A percentile compares a stretch with the other conserved stretches of the same genome.
These are phyloP conservation scores for Sphaerulina musiva DNA, from an alignment of 2,329 filamentous ascomycete genomes.

Conservation along the genomic window DNA sequence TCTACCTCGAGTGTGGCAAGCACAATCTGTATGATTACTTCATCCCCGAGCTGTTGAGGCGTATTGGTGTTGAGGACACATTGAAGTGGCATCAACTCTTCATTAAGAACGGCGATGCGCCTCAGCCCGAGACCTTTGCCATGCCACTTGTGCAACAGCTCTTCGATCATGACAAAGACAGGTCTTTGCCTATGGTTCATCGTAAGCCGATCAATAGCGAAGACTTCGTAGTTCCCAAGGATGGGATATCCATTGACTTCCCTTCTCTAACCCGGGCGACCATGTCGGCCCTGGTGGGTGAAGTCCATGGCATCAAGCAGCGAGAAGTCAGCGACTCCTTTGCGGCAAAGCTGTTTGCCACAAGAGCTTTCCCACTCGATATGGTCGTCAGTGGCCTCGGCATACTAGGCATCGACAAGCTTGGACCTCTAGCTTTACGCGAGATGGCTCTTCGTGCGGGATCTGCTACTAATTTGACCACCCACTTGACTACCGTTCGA, in stretches of 20 bases:
- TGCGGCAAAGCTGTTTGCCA: conserved; percentile 76
- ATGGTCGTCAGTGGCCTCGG: conserved; percentile 63
- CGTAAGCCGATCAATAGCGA: not conserved
- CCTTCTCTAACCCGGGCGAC: conserved; percentile 21
- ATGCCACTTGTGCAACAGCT: conserved; percentile 29
- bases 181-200: conserved; percentile 22
- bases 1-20: conserved; percentile 34
- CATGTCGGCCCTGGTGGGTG: conserved; percentile 33
- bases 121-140: conserved; percentile 31
- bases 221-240: not conserved
- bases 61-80: conserved; percentile 24
- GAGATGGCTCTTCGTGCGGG: conserved; percentile 65
- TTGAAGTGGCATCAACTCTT: conserved; percentile 39
- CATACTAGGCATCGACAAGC: conserved; percentile 62
- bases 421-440: conserved; percentile 71
- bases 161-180: conserved; percentile 20
- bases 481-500: conserved; percentile 56
- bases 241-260: conserved; percentile 5
- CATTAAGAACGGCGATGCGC: conserved; percentile 33
- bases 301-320: conserved; percentile 39
- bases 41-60: conserved; percentile 32
- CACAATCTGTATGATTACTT: conserved; percentile 40
- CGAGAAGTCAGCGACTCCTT: conserved; percentile 57
- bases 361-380: conserved; percentile 64
- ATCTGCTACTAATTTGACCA: conserved; percentile 50